phyloP scores from a whole-genome alignment of 2,329 filamentous ascomycete genomes.

The Aspergillus alliaceus region DNA sequence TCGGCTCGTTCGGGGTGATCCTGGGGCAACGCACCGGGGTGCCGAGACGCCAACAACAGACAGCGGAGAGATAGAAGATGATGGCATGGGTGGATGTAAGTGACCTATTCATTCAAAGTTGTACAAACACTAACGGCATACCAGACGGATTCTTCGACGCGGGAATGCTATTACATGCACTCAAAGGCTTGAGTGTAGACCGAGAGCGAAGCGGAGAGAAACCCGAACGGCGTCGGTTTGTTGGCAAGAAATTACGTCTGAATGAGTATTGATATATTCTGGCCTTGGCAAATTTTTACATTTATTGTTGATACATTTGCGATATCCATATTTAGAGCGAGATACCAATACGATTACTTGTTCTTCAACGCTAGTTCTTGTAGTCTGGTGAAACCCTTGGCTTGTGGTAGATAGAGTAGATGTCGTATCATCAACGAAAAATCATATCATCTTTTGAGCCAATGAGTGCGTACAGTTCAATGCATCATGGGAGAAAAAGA shows the following conservation, averaged over 20 bases:
- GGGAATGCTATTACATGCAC: constrained; percentile 85
- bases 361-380: background rate
- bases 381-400: background rate
- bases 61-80: constrained; percentile 72
- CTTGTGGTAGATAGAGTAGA: background rate
- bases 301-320: background rate
- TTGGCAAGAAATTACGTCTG: constrained; percentile 51
- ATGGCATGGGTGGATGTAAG: constrained; percentile 91
- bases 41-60: constrained; percentile 66
- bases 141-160: constrained; percentile 96
- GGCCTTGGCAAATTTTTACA: background rate
- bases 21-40: constrained; percentile 44
- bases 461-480: background rate
- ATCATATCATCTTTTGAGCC: background rate
- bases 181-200: constrained; percentile 60
- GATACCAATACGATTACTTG: constrained; percentile 1
- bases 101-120: constrained; percentile 28
- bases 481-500: background rate
- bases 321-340: background rate
- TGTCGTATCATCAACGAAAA: background rate
- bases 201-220: constrained; percentile 38
- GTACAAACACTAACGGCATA: constrained; percentile 14
- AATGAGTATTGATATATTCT: constrained; percentile 42
- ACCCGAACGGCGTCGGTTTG: constrained; percentile 39
- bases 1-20: constrained; percentile 64